Evolutionary conservation across 495 filamentous ascomycete genomes (phyloP).

Genomic region (Talaromyces ruber): DNA sequence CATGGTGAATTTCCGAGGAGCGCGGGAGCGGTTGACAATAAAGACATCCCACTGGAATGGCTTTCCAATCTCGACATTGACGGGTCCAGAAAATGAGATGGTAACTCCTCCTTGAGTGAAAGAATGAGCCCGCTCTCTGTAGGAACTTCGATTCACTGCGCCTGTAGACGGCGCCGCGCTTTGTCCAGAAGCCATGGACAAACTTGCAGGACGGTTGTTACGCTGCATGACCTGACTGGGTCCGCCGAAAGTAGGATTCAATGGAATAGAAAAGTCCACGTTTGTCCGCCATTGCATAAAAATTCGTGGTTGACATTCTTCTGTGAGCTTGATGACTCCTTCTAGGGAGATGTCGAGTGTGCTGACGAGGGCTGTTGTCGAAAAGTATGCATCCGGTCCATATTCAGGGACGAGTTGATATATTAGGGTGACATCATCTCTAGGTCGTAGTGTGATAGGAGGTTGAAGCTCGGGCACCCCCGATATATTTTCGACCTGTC

Average conservation of each 20-base stretch:
- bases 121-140: conserved; percentile 40
- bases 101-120: conserved; percentile 60
- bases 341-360: conserved; percentile 56
- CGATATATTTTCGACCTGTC: conserved; percentile 60
- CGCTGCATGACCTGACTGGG: conserved; percentile 47
- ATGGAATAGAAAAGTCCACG: conserved; percentile 72
- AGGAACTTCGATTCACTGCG: conserved; percentile 42
- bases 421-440: conserved; percentile 78
- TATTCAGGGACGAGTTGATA: conserved; percentile 67
- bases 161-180: conserved; percentile 16
- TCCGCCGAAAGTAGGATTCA: conserved; percentile 53
- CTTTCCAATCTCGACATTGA: conserved; percentile 56
- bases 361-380: conserved; percentile 39
- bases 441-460: conserved; percentile 63
- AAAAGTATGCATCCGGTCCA: conserved; percentile 40
- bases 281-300: conserved; percentile 73
- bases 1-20: conserved; percentile 68
- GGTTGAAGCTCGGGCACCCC: conserved; percentile 46
- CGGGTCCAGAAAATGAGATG: conserved; percentile 63
- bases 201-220: conserved; percentile 46
- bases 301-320: conserved; percentile 63
- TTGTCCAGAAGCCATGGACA: conserved; percentile 22
- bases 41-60: conserved; percentile 83
- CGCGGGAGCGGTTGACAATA: conserved; percentile 70
- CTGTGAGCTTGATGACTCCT: conserved; percentile 54